Percentiles rank a stretch among this genome's conserved stretches.
Conservation (phyloP, 1,284 basidiomycete genomes). For the Caloboletus firmus region DNA sequence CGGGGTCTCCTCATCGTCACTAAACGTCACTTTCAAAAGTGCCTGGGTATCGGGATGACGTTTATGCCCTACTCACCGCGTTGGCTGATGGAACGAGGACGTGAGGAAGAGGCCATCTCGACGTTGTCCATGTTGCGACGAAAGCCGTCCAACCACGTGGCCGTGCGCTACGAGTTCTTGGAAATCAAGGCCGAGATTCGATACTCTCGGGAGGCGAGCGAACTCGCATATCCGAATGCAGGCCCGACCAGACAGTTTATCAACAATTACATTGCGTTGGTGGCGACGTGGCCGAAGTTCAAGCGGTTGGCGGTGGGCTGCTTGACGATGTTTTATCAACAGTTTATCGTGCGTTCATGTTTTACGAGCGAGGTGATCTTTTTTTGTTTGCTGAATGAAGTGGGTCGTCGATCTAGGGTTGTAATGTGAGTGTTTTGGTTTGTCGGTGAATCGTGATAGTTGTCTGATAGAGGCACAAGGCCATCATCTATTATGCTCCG, state of each 20-base stretch:
- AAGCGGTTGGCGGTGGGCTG: conserved; percentile 34
- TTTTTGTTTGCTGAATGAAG: background rate
- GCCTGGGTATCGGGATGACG: conserved; percentile 35
- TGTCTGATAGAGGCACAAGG: conserved; percentile 22
- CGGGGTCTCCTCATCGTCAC: background rate
- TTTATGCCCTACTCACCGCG: conserved; percentile 38
- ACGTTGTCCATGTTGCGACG: conserved; percentile 30
- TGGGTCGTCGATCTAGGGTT: conserved; percentile 20
- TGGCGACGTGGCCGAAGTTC: conserved; percentile 37
- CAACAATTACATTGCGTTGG: conserved; percentile 28
- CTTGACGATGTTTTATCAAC: conserved; percentile 37
- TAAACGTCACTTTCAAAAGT: conserved; percentile 20
- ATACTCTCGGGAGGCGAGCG: conserved; percentile 28
- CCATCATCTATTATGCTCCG: conserved; percentile 37
- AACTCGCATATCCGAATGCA: conserved; percentile 24
- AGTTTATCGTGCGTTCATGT: conserved; percentile 32
- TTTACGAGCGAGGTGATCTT: background rate
- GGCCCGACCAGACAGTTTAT: conserved; percentile 16
- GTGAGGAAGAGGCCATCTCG: conserved; percentile 34
- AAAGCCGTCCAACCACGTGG: conserved; percentile 15
- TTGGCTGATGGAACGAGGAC: conserved; percentile 38
- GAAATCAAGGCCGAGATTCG: conserved; percentile 35
- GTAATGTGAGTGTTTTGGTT: conserved; percentile 25
- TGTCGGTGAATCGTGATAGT: background rate
- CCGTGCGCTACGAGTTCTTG: conserved; percentile 33